Conservation (phyloP, 2,329 filamentous ascomycete species). For the Phyllosticta citribraziliensis region DNA sequence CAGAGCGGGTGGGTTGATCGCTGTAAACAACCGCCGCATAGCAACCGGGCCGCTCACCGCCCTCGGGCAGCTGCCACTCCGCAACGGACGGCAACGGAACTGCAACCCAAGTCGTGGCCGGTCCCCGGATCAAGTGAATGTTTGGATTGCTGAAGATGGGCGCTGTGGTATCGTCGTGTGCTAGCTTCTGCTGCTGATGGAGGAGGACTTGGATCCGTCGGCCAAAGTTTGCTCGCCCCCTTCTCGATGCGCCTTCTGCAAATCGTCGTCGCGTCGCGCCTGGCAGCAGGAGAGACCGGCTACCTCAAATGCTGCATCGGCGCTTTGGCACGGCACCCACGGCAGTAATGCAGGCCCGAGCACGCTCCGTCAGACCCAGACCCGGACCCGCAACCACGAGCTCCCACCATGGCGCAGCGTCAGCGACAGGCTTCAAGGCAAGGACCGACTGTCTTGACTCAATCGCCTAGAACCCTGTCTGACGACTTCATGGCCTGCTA, state of each 20-base stretch:
- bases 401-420: conserved; percentile 2
- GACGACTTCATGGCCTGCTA: neutral
- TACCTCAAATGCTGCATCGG: neutral
- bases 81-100: neutral
- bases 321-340: too few relatives aligned
- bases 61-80: neutral
- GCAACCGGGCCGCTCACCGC: neutral
- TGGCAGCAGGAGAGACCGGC: neutral
- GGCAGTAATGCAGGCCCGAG: neutral
- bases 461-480: neutral
- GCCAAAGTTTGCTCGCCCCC: neutral
- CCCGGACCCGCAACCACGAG: conserved; percentile 1
- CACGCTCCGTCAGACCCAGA: neutral
- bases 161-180: neutral
- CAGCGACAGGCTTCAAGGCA: neutral
- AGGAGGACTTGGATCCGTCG: neutral
- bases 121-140: neutral
- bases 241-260: neutral
- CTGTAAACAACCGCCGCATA: conserved; percentile 1
- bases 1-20: neutral
- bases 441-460: neutral
- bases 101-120: neutral
- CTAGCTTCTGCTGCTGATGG: neutral
- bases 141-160: neutral
- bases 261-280: neutral